Evolutionary conservation across 176 grass and related monocot genomes (phyloP).

Genomic region (Ensete glaucum): DNA sequence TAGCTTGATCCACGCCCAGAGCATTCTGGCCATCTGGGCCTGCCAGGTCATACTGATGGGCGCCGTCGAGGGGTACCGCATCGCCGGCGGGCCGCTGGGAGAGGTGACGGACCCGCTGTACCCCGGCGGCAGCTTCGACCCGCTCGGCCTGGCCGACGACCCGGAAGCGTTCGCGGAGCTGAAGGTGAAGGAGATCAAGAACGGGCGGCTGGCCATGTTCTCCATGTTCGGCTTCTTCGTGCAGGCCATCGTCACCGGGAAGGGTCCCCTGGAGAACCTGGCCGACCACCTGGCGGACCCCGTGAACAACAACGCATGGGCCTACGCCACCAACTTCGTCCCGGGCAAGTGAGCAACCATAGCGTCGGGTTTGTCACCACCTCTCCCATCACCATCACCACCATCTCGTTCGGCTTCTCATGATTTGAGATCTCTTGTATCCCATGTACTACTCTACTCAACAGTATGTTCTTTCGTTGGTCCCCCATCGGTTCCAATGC

Average conservation of each 20-base stretch:
- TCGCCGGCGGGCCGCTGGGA: slow-evolving; percentile 51
- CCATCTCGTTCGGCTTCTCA: no score
- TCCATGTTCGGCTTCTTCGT: slow-evolving; percentile 80
- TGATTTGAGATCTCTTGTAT: no score
- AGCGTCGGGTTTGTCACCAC: no score
- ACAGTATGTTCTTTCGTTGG: no score
- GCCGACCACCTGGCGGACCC: slow-evolving; percentile 32
- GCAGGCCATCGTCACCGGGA: slow-evolving; percentile 56
- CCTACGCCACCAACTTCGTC: slow-evolving; percentile 40
- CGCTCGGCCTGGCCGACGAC: slow-evolving; percentile 48
- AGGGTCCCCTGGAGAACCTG: slow-evolving; percentile 35
- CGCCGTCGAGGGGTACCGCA: slow-evolving; percentile 64
- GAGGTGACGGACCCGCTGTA: slow-evolving; percentile 57
- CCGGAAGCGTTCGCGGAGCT: slow-evolving; percentile 57
- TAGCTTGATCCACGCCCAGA: slow-evolving; percentile 1
- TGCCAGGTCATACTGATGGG: slow-evolving; percentile 49
- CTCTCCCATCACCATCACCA: no score
- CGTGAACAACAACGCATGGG: slow-evolving; percentile 39
- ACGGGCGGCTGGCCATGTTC: slow-evolving; percentile 64
- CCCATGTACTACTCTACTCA: no score
- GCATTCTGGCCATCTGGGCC: slow-evolving; percentile 9
- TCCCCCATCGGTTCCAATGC: no score
- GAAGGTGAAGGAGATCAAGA: slow-evolving; percentile 83
- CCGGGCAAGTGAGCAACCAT: slow-evolving; percentile 27
- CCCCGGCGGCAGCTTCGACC: slow-evolving; percentile 53